Conservation (phyloP, 352 stramenopile species). For the Phytopythium sindhum region DNA sequence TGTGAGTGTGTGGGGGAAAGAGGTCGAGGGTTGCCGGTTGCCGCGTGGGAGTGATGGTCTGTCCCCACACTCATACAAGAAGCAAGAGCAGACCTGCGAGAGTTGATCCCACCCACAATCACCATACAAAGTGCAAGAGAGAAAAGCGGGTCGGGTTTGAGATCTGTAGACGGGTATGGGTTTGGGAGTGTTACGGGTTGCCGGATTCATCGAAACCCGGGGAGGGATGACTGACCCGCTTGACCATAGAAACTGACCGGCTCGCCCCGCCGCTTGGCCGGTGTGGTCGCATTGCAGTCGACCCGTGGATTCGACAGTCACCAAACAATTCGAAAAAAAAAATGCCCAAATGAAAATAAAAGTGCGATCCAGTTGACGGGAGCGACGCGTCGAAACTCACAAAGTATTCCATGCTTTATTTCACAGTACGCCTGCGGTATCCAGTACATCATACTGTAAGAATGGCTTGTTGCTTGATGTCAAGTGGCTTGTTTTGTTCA, state of each 20-base stretch:
- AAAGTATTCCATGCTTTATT: no score
- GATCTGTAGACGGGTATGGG: not conserved
- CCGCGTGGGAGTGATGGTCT: not conserved
- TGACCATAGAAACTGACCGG: not conserved
- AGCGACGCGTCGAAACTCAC: no score
- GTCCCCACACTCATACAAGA: not conserved
- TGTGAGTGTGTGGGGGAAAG: conserved; percentile 6
- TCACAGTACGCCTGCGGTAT: no score
- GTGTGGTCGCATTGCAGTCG: not conserved
- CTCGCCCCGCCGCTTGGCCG: not conserved
- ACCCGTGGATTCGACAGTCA: not conserved
- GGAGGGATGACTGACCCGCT: not conserved
- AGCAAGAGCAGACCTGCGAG: conserved; percentile 1
- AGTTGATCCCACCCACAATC: not conserved
- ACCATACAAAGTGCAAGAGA: not conserved
- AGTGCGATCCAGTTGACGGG: no score
- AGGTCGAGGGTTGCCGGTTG: not conserved
- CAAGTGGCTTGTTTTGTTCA: not conserved
- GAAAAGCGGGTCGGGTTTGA: not conserved
- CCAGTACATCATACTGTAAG: no score
- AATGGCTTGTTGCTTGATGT: no score
- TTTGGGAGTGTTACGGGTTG: not conserved
- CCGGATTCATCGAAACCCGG: not conserved
- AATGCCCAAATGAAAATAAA: no score
- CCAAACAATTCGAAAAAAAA: no score